These are phyloP conservation scores for Mixia osmundae DNA, from an alignment of 1,284 basidiomycete species.

Conservation along the genomic window DNA sequence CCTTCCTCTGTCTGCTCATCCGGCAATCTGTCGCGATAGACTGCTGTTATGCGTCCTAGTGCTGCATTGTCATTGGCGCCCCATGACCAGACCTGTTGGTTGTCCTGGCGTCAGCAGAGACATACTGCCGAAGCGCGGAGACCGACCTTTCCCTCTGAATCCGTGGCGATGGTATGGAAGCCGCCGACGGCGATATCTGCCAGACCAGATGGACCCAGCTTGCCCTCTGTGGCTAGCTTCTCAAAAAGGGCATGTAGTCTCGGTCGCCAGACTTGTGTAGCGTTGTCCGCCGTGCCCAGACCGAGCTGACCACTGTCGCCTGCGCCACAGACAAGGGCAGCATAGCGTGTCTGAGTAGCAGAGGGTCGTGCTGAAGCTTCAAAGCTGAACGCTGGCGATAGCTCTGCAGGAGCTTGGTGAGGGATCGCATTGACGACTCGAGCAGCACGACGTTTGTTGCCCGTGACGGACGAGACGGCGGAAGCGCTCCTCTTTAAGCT, in stretches of 20 bases:
- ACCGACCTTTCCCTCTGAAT: conserved; percentile 53
- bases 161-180: conserved; percentile 59
- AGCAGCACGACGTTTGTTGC: no score
- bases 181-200: conserved; percentile 55
- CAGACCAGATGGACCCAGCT: conserved; percentile 39
- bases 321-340: conserved; percentile 54
- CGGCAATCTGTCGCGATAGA: no score
- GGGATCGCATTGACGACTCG: no score
- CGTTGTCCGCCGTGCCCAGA: conserved; percentile 34
- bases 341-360: no score
- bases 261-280: conserved; percentile 33
- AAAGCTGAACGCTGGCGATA: no score
- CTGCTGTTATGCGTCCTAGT: conserved; percentile 53
- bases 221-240: conserved; percentile 18
- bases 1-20: no score
- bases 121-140: conserved; percentile 1
- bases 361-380: no score
- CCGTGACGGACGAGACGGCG: no score
- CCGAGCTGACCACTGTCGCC: conserved; percentile 79
- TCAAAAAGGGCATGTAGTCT: conserved; percentile 32
- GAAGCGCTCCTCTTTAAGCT: no score
- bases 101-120: neutral
- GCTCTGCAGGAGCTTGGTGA: no score
- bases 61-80: conserved; percentile 83
- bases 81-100: conserved; percentile 48